These are phyloP conservation scores for Candolleomyces eurysporus DNA, from an alignment of 768 basidiomycete genomes.

Conservation along the genomic window DNA sequence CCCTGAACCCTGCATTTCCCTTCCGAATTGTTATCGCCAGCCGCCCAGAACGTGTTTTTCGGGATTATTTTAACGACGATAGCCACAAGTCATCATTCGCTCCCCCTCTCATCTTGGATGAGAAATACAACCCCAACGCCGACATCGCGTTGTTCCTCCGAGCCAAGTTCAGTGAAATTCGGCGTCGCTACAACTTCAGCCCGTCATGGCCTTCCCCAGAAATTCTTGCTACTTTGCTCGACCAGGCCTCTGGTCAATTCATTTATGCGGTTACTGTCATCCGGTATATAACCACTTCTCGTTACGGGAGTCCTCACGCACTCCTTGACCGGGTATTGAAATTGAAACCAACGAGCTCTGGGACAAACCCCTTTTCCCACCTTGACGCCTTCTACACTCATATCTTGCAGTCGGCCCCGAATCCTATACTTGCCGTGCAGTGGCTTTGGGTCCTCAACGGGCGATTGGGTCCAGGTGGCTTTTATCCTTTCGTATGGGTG, in stretches of 20 bases:
- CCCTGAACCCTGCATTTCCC: background rate
- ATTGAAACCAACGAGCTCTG: too few relatives aligned
- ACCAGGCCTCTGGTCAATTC: slow-evolving; percentile 14
- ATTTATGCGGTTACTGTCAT: slow-evolving; percentile 15
- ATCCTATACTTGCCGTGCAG: background rate
- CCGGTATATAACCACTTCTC: slow-evolving; percentile 4
- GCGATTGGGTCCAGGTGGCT: too few relatives aligned
- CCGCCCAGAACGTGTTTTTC: slow-evolving; percentile 5
- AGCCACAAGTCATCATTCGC: too few relatives aligned
- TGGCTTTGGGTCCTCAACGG: background rate
- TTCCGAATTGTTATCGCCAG: slow-evolving; percentile 8
- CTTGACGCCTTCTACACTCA: slow-evolving; percentile 2
- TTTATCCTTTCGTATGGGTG: background rate
- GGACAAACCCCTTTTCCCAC: background rate
- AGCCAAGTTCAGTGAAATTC: background rate
- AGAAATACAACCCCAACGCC: background rate
- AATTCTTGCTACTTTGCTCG: background rate
- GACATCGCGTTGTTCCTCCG: slow-evolving; percentile 2
- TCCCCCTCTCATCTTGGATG: background rate
- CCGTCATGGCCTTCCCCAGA: slow-evolving; percentile 5
- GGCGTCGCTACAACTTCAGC: slow-evolving; percentile 5
- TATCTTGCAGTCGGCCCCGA: background rate
- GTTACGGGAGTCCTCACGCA: slow-evolving; percentile 7
- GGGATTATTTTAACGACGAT: background rate
- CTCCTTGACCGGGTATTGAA: slow-evolving; percentile 7